Conservation (phyloP, 2,329 filamentous ascomycete genomes). For the Madurella fahalii region DNA sequence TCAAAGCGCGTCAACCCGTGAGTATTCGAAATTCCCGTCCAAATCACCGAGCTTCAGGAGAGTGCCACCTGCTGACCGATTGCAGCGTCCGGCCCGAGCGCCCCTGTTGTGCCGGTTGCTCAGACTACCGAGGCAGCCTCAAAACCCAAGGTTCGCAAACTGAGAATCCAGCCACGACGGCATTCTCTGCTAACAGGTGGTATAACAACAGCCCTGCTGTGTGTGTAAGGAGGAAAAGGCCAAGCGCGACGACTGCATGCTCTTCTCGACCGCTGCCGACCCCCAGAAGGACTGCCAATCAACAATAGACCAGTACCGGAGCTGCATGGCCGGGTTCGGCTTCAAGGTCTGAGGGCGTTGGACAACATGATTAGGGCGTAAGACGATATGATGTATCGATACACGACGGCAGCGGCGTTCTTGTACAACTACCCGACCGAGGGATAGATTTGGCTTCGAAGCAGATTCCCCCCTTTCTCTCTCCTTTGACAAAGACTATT, state of each 20-base stretch:
- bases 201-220: conserved; percentile 74
- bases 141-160: conserved; percentile 40
- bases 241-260: conserved; percentile 95
- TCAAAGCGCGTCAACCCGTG: conserved; percentile 29
- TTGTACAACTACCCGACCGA: not conserved
- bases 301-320: conserved; percentile 79
- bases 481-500: not conserved
- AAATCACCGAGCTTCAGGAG: not conserved
- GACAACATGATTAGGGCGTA: not conserved
- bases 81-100: conserved; percentile 15
- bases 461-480: conserved; percentile 2
- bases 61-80: conserved; percentile 4
- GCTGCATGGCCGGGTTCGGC: conserved; percentile 89
- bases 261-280: conserved; percentile 82
- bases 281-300: conserved; percentile 79
- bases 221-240: conserved; percentile 96
- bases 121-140: conserved; percentile 16
- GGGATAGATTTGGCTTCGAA: conserved; percentile 13
- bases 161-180: not conserved
- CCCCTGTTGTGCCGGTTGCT: conserved; percentile 2
- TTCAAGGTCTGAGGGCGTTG: conserved; percentile 60
- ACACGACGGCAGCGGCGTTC: conserved; percentile 10
- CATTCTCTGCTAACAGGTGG: not conserved
- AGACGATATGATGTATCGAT: conserved; percentile 14
- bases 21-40: conserved; percentile 7